Evolutionary conservation across 2,329 filamentous ascomycete species (phyloP).

Genomic region (Xylariomycetidae sp.): DNA sequence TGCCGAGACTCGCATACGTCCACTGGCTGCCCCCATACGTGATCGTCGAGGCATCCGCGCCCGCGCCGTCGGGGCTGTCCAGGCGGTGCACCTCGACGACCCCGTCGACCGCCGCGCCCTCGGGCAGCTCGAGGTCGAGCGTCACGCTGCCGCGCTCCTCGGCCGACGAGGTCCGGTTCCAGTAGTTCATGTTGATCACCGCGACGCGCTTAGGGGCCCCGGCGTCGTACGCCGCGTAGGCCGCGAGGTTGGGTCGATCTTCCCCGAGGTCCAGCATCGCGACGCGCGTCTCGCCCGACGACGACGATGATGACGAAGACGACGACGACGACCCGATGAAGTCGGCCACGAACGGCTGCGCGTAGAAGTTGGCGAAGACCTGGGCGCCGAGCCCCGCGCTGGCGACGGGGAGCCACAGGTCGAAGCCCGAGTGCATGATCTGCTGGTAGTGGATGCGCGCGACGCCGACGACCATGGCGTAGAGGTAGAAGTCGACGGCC

Average conservation of each 20-base stretch:
- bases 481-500: slow-evolving; percentile 34
- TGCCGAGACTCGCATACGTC: slow-evolving; percentile 29
- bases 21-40: slow-evolving; percentile 35
- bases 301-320: no score
- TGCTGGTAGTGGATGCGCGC: slow-evolving; percentile 33
- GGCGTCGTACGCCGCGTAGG: slow-evolving; percentile 26
- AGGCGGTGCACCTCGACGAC: slow-evolving; percentile 25
- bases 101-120: slow-evolving; percentile 6
- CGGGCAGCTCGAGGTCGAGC: slow-evolving; percentile 19
- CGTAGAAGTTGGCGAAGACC: slow-evolving; percentile 32
- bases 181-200: slow-evolving; percentile 30
- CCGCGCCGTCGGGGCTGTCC: slow-evolving; percentile 29
- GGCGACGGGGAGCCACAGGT: slow-evolving; percentile 26
- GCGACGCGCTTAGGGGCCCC: slow-evolving; percentile 23
- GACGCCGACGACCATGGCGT: slow-evolving; percentile 29
- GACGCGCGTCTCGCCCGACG: slow-evolving; percentile 24
- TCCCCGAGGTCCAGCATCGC: slow-evolving; percentile 13
- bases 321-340: no score
- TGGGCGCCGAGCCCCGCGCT: slow-evolving; percentile 25
- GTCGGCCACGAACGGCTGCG: slow-evolving; percentile 32
- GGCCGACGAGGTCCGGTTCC: slow-evolving; percentile 28
- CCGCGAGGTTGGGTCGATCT: slow-evolving; percentile 16
- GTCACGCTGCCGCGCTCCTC: slow-evolving; percentile 15
- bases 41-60: slow-evolving; percentile 27
- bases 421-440: slow-evolving; percentile 29